Evolutionary conservation across 176 grass and related monocot genomes (phyloP), one percentile per base, ranked within the genome.

Genomic region (Bromus sterilis): DNA sequence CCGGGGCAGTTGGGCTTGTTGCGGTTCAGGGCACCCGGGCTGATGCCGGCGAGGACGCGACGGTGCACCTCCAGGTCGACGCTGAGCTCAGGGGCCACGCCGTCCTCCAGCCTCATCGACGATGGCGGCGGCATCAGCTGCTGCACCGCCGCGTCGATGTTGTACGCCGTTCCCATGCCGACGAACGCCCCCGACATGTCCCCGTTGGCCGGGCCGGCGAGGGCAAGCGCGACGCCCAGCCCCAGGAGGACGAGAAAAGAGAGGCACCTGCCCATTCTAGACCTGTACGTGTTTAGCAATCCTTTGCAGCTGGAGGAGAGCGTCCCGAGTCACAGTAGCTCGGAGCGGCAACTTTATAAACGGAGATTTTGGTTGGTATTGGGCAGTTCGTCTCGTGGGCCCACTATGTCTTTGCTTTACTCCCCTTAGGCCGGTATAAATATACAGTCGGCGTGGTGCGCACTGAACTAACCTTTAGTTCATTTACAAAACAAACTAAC

Each of bases 31-130:
- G 63, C 32, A 9, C 44, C 40, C 21, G 35, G 0, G 4, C 7
- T 9, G 41, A 24, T 4, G 36, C 59, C 41, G 77, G 41, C 5
- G 28, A 88, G 86, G n/a, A 84, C 24, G 46, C 81, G 80, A 55
- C 86, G 86, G 69, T 74, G 86, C 59, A 80, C 37, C 66, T 79
- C 75, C 20, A 26, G 14, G 1, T 66, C 71, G 15, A 76, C 6
- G 3, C 30, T 31, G 4, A 76, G 18, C 81, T 64, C 81, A 35
- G 43, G 79, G 34, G 23, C 79, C 10, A 71, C 34, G 79, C 34
- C 15, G 16, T 69, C 78, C 78, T 86, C 84, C 28, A 80, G 34
- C 77, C 6, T 29, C 55, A 41, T 44, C 32, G 20, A 65, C 61
- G 67, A 14, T 15, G 58, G 9, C 30, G 11, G 20, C 11, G 28